Evolutionary conservation across 2,329 filamentous ascomycete species (phyloP).

Genomic region (Calonectria leucothoes): DNA sequence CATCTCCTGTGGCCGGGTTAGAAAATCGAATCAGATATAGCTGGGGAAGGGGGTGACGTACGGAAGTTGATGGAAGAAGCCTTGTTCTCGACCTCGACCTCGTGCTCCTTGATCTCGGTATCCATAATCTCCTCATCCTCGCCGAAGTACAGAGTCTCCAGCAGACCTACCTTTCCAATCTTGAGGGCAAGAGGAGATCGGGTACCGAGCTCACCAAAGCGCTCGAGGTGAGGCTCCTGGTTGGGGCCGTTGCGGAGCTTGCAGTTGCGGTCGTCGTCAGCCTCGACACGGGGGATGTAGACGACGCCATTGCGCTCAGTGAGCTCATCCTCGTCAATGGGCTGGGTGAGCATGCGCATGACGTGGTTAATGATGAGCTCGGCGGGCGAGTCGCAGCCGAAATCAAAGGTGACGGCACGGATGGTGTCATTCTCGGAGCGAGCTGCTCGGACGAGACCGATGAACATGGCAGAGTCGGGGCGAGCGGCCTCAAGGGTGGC

Average conservation of each 20-base stretch:
- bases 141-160: constrained; percentile 22
- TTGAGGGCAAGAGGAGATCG: constrained; percentile 17
- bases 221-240: constrained; percentile 33
- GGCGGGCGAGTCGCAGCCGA: constrained; percentile 17
- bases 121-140: constrained; percentile 25
- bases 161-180: constrained; percentile 23
- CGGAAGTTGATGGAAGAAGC: constrained; percentile 24
- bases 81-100: constrained; percentile 23
- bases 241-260: constrained; percentile 38
- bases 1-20: constrained; percentile 26
- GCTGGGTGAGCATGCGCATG: constrained; percentile 28
- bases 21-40: constrained; percentile 18
- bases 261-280: constrained; percentile 37
- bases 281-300: constrained; percentile 37
- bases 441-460: constrained; percentile 17
- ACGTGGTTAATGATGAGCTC: constrained; percentile 26
- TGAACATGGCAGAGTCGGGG: constrained; percentile 20
- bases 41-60: constrained; percentile 27
- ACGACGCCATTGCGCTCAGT: constrained; percentile 36
- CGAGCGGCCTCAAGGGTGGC: constrained; percentile 17
- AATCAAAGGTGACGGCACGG: constrained; percentile 21
- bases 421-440: constrained; percentile 23
- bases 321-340: constrained; percentile 35
- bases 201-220: constrained; percentile 13
- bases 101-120: constrained; percentile 12